Conservation (phyloP, 2,329 filamentous ascomycete genomes). For the Macroventuria anomochaeta region DNA sequence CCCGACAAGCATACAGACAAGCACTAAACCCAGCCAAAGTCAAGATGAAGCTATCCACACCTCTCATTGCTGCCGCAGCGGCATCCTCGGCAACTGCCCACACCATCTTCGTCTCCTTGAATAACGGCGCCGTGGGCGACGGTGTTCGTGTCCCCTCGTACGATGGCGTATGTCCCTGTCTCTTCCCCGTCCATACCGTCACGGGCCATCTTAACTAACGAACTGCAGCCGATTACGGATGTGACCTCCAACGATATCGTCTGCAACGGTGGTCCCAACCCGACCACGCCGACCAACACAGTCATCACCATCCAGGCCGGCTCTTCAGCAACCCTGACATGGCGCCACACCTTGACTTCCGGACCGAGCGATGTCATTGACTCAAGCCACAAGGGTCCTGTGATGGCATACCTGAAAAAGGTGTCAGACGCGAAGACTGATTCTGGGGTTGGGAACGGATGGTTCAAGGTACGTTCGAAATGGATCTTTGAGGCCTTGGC, state of each 20-base stretch:
- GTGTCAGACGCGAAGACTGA: conserved; percentile 55
- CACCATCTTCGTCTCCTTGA: conserved; percentile 60
- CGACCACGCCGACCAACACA: conserved; percentile 42
- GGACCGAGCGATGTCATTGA: conserved; percentile 63
- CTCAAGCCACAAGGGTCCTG: conserved; percentile 62
- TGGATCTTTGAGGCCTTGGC: too few species aligned
- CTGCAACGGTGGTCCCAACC: conserved; percentile 65
- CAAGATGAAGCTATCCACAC: conserved; percentile 39
- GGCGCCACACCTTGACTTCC: conserved; percentile 62
- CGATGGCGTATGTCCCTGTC: conserved; percentile 34
- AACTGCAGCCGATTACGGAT: conserved; percentile 57
- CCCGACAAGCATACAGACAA: too few species aligned
- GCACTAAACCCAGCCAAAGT: too few species aligned
- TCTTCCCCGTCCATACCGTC: too few species aligned
- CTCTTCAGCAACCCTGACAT: conserved; percentile 60
- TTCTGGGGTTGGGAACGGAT: conserved; percentile 35
- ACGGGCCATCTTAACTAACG: conserved; percentile 40
- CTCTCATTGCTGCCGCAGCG: conserved; percentile 33
- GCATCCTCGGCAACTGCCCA: conserved; percentile 53
- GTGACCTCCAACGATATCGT: conserved; percentile 62
- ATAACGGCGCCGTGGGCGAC: conserved; percentile 56
- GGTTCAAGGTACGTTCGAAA: conserved; percentile 23
- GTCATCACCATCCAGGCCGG: conserved; percentile 54
- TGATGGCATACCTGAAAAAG: conserved; percentile 65
- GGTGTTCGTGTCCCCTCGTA: conserved; percentile 59